A percentile compares a stretch with the other conserved stretches of the same genome.
Evolutionary conservation across 306 rosid species (phyloP).

Genomic region (Argentina anserina): DNA sequence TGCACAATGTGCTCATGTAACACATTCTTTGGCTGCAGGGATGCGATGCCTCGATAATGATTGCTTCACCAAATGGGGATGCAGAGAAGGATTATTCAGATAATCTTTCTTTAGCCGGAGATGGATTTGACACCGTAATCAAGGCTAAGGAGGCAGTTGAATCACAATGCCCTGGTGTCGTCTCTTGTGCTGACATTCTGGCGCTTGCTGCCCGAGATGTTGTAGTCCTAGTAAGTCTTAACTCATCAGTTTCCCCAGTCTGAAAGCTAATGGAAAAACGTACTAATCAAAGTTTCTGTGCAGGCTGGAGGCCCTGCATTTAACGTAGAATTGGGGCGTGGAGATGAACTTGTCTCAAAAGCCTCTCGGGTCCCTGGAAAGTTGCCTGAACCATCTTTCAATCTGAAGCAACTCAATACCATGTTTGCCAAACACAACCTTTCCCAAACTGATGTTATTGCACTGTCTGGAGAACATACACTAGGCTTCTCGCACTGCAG

Average conservation of each 20-base stretch:
- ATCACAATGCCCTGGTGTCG: slow-evolving; percentile 57
- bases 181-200: slow-evolving; percentile 78
- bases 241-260: not conserved
- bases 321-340: slow-evolving; percentile 73
- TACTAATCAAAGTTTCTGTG: not conserved
- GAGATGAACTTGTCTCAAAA: slow-evolving; percentile 54
- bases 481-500: slow-evolving; percentile 66
- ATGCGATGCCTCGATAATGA: slow-evolving; percentile 74
- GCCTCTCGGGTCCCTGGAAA: slow-evolving; percentile 58
- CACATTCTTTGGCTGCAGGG: slow-evolving; percentile 38
- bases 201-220: slow-evolving; percentile 73
- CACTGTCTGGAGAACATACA: slow-evolving; percentile 86
- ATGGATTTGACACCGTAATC: slow-evolving; percentile 79
- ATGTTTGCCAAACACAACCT: slow-evolving; percentile 47
- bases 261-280: not conserved
- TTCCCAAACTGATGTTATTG: slow-evolving; percentile 59
- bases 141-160: slow-evolving; percentile 79
- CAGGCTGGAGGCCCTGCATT: slow-evolving; percentile 73
- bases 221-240: not conserved
- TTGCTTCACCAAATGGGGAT: slow-evolving; percentile 54
- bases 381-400: slow-evolving; percentile 49
- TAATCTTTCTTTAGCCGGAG: slow-evolving; percentile 76
- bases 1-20: not conserved
- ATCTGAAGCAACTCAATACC: slow-evolving; percentile 45
- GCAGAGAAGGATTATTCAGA: slow-evolving; percentile 70